Evolutionary conservation across 176 grass and related monocot genomes (phyloP), one percentile per base, ranked within the genome.

Genomic region (Calamus simplicifolius): DNA sequence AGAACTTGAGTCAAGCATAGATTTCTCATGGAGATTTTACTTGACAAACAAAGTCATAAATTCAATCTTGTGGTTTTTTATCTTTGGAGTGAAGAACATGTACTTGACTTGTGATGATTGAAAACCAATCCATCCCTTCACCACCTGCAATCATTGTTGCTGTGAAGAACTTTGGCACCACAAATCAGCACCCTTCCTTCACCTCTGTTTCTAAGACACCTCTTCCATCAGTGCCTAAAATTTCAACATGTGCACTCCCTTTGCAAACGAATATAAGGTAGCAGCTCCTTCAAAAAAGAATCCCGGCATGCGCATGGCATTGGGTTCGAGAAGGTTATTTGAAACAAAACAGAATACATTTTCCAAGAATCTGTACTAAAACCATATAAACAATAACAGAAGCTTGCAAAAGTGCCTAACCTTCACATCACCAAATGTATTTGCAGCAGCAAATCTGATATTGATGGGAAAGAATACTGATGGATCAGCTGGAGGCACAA

Each of bases 401-500:
- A 49, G 49, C 16, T 30, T 21, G 10, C 1, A 12, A 6, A n/a
- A 49, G 25, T 18, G 5, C 16, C 60, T 62, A 1, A 95, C 89
- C 85, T 95, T 95, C 59, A 89, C 69, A 30, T 75, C 58, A 75
- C 89, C 89, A 56, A 82, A 95, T 48, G 89, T 95, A 61, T 57
- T 82, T 69, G 82, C 65, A 27, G 89, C 81, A 68, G 85, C 73
- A 77, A 89, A 89, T 73, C 71, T 67, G 60, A 95, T 67, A 7
- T 85, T 67, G 56, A 95, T 95, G 7, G 89, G 89, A 21, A 85
- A 95, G 71, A 95, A 89, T 59, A 73, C 58, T 5, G 89, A 80
- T 77, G 85, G 61, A 52, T 89, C 85, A 59, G 78, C 72, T 59
- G n/a, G n/a, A n/a, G n/a, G n/a, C n/a, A n/a, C n/a, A n/a, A n/a